Evolutionary conservation across 2,329 filamentous ascomycete species (phyloP).

Genomic region (Sarocladiaceae sp.): DNA sequence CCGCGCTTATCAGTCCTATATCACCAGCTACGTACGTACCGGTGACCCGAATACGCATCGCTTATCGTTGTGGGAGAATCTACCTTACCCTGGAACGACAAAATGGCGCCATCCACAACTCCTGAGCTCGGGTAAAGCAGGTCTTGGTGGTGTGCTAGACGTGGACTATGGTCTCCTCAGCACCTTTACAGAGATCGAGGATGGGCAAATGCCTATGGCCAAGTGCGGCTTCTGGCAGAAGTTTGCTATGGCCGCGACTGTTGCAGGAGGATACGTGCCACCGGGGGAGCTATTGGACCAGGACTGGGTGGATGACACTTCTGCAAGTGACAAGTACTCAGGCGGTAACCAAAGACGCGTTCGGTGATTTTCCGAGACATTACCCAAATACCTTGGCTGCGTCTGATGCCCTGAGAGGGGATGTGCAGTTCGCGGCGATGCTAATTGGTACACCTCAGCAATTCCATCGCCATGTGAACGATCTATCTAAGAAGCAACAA

Average conservation of each 20-base stretch:
- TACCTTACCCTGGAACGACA: background rate
- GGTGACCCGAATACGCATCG: background rate
- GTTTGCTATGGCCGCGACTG: background rate
- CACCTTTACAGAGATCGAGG: background rate
- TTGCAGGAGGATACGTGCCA: background rate
- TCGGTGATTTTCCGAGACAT: too few species aligned
- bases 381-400: too few species aligned
- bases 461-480: too few species aligned
- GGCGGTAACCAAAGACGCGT: too few species aligned
- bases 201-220: background rate
- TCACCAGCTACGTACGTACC: background rate
- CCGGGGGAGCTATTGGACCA: background rate
- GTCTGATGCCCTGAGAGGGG: too few species aligned
- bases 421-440: background rate
- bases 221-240: conserved; percentile 1
- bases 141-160: too few species aligned
- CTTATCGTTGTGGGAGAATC: background rate
- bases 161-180: background rate
- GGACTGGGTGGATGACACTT: background rate
- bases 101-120: background rate
- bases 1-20: background rate
- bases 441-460: background rate
- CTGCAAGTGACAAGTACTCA: background rate
- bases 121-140: background rate
- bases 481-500: too few species aligned